Percentiles rank a stretch among this genome's conserved stretches.
Conservation (phyloP, 805 yeast species). For the Kodamaea neixiangensis region DNA sequence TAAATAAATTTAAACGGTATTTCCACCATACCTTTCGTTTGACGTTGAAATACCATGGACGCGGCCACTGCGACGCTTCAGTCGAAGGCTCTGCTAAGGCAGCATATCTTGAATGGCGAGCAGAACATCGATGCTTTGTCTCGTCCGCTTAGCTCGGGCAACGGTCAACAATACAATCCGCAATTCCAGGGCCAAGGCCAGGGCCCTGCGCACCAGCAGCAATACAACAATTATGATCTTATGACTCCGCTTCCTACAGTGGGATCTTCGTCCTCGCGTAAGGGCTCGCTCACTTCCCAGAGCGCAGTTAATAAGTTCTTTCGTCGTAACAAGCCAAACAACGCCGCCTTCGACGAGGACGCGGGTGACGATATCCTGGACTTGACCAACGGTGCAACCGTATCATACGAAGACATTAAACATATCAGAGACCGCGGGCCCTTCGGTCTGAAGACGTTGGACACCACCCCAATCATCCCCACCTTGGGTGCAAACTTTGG, state of each 20-base stretch:
- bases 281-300: slow-evolving; percentile 40
- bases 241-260: slow-evolving; percentile 24
- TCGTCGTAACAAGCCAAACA: slow-evolving; percentile 36
- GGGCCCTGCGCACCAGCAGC: slow-evolving; percentile 9
- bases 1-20: not conserved
- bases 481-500: slow-evolving; percentile 43
- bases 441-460: slow-evolving; percentile 50
- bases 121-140: slow-evolving; percentile 25
- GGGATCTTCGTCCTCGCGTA: slow-evolving; percentile 25
- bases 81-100: slow-evolving; percentile 24
- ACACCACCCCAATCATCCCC: slow-evolving; percentile 76
- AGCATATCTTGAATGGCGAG: slow-evolving; percentile 35
- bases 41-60: slow-evolving; percentile 23
- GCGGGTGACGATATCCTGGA: slow-evolving; percentile 38
- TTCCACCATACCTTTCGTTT: not conserved
- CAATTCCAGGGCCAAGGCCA: slow-evolving; percentile 9
- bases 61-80: slow-evolving; percentile 30
- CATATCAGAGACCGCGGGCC: slow-evolving; percentile 68
- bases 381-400: slow-evolving; percentile 35
- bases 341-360: slow-evolving; percentile 32
- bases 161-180: slow-evolving; percentile 8
- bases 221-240: slow-evolving; percentile 27
- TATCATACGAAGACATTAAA: slow-evolving; percentile 66
- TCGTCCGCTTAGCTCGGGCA: slow-evolving; percentile 11
- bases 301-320: slow-evolving; percentile 45